Evolutionary conservation across 345 rosid species (phyloP), one percentile per base, ranked within the genome.

Genomic region (Boechera retrofracta): DNA sequence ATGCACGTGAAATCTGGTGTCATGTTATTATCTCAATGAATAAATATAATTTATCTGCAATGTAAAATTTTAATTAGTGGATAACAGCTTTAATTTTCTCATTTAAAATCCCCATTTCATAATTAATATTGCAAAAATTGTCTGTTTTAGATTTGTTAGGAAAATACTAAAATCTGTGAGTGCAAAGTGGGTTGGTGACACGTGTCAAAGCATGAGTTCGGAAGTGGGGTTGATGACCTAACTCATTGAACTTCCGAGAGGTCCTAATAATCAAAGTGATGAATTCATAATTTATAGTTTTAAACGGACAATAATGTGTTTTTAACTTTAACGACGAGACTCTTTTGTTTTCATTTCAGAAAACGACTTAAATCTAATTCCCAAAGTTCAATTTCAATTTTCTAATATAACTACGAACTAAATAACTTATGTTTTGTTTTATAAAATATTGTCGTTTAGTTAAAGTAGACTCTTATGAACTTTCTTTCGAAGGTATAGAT

Each of bases 191-290:
- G 71, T 73, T 67, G 71, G 59, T 54, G 55, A 73, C 78, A 79
- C 71, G 82, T 79, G 78, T 67, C 64, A 67, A 24, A 52, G 45
- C 51, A 53, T 56, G 54, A 54, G 60, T 67, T 15, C 7, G 33
- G 15, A 62, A 79, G 75, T 79, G 75, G 75, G 71, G 79, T 73
- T 79, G 82, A 79, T 79, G 71, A 79, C 82, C 82, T 68, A 79
- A 79, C 82, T 79, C 78, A 52, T 73, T 73, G 78, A 79, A 79
- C 75, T 73, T 73, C 78, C 70, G 82, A 73, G 74, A 73, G 65
- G 36, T 73, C 42, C 44, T 72, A 39, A 78, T 59, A 67, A 56
- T 64, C 81, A 76, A 77, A 77, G 10, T 51, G 2, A 21, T 72
- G 36, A 56, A 48, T 58, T 78, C 31, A 65, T 65, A 38, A 65